These are phyloP conservation scores for Agrostemma githago DNA, from an alignment of 148 eudicot genomes.

Conservation along the genomic window DNA sequence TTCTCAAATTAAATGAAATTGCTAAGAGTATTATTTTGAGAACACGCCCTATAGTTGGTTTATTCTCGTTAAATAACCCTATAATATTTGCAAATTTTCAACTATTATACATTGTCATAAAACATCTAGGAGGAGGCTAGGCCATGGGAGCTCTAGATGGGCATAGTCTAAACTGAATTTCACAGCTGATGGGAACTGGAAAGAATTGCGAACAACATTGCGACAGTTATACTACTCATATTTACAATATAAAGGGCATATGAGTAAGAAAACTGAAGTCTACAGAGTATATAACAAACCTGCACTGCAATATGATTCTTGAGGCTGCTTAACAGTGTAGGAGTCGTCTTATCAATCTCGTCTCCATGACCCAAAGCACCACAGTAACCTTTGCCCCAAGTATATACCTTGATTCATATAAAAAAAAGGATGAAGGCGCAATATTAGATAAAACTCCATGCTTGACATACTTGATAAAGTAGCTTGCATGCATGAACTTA, in stretches of 20 bases:
- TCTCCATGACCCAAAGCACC: slow-evolving; percentile 96
- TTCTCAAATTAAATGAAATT: too few species aligned
- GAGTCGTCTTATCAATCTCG: slow-evolving; percentile 84
- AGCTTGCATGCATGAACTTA: slow-evolving; percentile 30
- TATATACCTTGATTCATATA: slow-evolving; percentile 54
- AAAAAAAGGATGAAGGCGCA: slow-evolving; percentile 2
- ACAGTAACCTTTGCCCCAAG: slow-evolving; percentile 99
- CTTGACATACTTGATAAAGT: slow-evolving; percentile 1
- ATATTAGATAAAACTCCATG: neutral
- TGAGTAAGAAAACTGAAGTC: neutral
- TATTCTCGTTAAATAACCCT: too few species aligned
- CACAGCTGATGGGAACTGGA: neutral
- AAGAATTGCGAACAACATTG: neutral
- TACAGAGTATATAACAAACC: slow-evolving; percentile 33
- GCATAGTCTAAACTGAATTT: neutral
- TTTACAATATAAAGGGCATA: neutral
- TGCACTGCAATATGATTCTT: slow-evolving; percentile 72
- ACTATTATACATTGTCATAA: too few species aligned
- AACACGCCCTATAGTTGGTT: too few species aligned
- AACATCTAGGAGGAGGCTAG: neutral
- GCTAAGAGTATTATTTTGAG: too few species aligned
- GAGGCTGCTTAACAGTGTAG: slow-evolving; percentile 49
- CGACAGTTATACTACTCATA: neutral
- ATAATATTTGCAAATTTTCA: too few species aligned
- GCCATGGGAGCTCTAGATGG: neutral